These are phyloP conservation scores for Senecio squalidus DNA, from an alignment of 140 eudicot species.

Conservation along the genomic window DNA sequence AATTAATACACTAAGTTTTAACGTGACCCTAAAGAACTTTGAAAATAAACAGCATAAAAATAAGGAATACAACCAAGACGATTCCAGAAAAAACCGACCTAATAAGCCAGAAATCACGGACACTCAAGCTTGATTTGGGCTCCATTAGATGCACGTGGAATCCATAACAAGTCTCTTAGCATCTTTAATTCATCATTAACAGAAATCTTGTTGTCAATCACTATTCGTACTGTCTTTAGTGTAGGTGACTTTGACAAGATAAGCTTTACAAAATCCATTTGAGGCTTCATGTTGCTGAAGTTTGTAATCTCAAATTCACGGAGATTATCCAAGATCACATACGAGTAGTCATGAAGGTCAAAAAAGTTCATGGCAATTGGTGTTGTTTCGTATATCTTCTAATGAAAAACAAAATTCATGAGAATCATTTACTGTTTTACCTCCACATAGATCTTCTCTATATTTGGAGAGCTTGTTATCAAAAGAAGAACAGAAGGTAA, in stretches of 20 bases:
- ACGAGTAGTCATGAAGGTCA: not conserved
- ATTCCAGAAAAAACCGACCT: not conserved
- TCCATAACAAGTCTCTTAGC: too few relatives aligned
- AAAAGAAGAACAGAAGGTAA: slow-evolving; percentile 5
- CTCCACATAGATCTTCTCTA: slow-evolving; percentile 1
- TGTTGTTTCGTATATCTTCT: not conserved
- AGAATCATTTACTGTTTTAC: not conserved
- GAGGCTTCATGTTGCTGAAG: not conserved
- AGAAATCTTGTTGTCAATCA: too few relatives aligned
- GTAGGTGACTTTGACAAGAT: too few relatives aligned
- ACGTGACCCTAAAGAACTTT: not conserved
- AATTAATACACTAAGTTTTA: too few relatives aligned
- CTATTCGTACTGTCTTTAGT: too few relatives aligned
- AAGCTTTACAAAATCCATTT: too few relatives aligned
- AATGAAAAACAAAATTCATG: not conserved
- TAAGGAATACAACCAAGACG: not conserved
- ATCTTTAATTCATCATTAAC: not conserved
- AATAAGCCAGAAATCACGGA: too few relatives aligned
- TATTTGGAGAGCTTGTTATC: too few relatives aligned
- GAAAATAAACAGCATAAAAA: not conserved
- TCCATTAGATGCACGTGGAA: too few relatives aligned
- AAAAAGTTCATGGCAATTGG: not conserved
- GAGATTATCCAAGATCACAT: too few relatives aligned
- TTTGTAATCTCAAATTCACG: not conserved
- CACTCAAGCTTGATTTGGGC: not conserved